Evolutionary conservation across 1,284 basidiomycete species (phyloP).

Genomic region (Meira miltonrushii): DNA sequence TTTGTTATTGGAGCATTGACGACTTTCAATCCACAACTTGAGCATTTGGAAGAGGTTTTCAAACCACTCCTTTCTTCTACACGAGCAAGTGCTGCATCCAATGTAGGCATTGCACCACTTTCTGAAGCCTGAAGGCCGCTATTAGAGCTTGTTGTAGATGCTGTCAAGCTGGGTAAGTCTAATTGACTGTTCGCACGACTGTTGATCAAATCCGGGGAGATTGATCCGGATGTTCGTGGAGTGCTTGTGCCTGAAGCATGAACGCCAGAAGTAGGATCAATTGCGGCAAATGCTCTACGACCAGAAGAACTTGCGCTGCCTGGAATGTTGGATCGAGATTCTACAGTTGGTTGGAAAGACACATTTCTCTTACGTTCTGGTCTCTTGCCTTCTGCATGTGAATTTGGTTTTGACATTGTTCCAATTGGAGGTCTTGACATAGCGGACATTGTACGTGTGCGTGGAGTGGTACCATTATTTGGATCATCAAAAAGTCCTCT

Average conservation of each 20-base stretch:
- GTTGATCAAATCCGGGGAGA: neutral
- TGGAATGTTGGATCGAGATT: neutral
- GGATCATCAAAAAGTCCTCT: neutral
- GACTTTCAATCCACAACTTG: constrained; percentile 9
- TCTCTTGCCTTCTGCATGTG: too few species aligned
- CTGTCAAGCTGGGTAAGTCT: neutral
- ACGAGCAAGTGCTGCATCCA: constrained; percentile 13
- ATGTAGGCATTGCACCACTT: neutral
- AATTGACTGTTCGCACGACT: neutral
- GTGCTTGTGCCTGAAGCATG: neutral
- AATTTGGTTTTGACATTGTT: neutral
- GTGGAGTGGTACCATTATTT: neutral
- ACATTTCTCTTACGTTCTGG: neutral
- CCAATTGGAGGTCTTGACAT: neutral
- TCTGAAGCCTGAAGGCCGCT: neutral
- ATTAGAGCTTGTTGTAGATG: neutral
- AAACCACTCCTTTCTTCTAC: constrained; percentile 13
- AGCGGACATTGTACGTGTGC: neutral
- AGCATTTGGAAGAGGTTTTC: constrained; percentile 10
- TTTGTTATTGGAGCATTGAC: constrained; percentile 11
- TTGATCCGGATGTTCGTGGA: neutral
- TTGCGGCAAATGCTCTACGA: neutral
- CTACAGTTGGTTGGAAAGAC: neutral
- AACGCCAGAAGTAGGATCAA: constrained; percentile 1
- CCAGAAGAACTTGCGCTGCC: neutral